Evolutionary conservation across 1,139 yeast species (phyloP), one percentile per base, ranked within the genome.

Genomic region (Nadsonia commutata): DNA sequence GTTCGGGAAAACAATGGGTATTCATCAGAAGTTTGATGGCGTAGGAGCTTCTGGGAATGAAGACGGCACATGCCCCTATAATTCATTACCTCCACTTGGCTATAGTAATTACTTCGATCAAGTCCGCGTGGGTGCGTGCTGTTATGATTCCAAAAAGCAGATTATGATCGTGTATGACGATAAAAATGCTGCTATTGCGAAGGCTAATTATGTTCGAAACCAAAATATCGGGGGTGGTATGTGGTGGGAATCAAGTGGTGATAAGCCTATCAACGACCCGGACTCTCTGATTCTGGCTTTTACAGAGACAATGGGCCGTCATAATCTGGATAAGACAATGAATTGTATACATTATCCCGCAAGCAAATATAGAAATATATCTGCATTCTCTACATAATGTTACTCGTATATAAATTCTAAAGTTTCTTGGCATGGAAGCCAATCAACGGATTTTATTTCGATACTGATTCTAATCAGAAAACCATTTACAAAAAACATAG

Each of bases 211-310:
- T 52, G 74, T 79, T 7, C 52, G 50, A 21, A 54, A 61, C 40
- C 63, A 66, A 5, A 54, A 64, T 0, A 64, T 85, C 8, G 94
- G 80, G 0, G 97, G 97, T 1, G 95, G 84, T 0, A 78, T 90
- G 77, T 86, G 85, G 80, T 90, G 97, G 97, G 95, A 86, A 54
- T 80, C 94, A 0, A 70, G 79, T 44, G 95, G 94, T 0, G 95
- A 85, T 54, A 48, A 45, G 19, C 52, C 64, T 0, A 48, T 47
- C 5, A 40, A 39, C 8, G 47, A 56, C 33, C 48, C 49, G 7
- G 45, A 54, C 21, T 58, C 61, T 2, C 45, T 60, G 20, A 51
- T 62, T 11, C 49, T 50, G 6, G 45, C 58, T 1, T 56, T 57
- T 41, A 50, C 59, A 1, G 19, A 44, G 18, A 21, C 43, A 18